Percentiles rank a stretch among this genome's conserved stretches.
These are phyloP conservation scores for Penicillium canescens DNA, from an alignment of 495 filamentous ascomycete species.

Conservation along the genomic window DNA sequence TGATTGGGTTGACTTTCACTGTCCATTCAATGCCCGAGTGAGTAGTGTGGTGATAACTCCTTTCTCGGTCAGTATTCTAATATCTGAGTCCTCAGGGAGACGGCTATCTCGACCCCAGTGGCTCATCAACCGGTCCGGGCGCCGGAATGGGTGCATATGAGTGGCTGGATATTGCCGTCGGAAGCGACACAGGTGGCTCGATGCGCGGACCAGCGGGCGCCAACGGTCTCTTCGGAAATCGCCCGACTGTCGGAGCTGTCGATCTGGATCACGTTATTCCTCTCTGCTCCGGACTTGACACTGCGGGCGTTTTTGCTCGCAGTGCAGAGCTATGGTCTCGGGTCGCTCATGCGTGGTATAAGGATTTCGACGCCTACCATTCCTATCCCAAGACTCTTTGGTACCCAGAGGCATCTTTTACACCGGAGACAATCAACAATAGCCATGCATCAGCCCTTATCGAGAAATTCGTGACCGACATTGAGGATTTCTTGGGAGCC, in stretches of 20 bases:
- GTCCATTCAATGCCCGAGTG: constrained; percentile 40
- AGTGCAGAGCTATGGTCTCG: constrained; percentile 5
- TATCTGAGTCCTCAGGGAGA: constrained; percentile 21
- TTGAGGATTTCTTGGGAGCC: too few species aligned
- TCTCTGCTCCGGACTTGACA: constrained; percentile 5
- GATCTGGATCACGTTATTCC: constrained; percentile 9
- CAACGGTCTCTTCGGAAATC: constrained; percentile 10
- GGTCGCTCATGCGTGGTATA: too few species aligned
- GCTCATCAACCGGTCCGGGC: constrained; percentile 38
- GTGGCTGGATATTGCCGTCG: constrained; percentile 46
- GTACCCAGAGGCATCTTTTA: too few species aligned
- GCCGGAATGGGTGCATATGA: constrained; percentile 36
- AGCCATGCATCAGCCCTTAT: too few species aligned
- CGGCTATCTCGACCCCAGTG: constrained; percentile 40
- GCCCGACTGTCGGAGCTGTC: constrained; percentile 1
- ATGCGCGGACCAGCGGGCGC: constrained; percentile 7
- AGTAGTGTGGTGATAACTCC: not conserved
- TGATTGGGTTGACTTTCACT: constrained; percentile 42
- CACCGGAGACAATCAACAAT: too few species aligned
- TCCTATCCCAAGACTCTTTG: too few species aligned
- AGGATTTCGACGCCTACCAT: too few species aligned
- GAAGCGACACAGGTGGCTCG: constrained; percentile 45
- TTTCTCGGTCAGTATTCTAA: too few species aligned
- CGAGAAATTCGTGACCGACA: too few species aligned
- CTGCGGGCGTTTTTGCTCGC: constrained; percentile 11